Conservation (phyloP, 2,329 filamentous ascomycete genomes). For the Calonectria pseudoreteaudii region DNA sequence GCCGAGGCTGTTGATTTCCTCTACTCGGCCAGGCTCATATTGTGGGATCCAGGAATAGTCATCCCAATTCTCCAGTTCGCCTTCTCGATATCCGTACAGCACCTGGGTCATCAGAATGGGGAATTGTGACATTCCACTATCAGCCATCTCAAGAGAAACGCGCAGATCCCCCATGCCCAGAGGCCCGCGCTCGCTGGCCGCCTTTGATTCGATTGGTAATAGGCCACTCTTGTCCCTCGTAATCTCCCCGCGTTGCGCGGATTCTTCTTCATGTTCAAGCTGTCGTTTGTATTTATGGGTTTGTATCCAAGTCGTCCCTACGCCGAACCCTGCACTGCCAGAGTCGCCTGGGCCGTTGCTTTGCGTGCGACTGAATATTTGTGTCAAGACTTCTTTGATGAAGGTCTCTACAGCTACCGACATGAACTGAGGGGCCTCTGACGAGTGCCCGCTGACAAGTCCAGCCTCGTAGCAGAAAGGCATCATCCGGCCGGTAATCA, state of each 20-base stretch:
- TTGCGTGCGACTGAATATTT: conserved; percentile 72
- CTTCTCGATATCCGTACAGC: conserved; percentile 78
- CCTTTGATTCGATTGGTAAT: conserved; percentile 83
- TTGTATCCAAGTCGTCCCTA: conserved; percentile 78
- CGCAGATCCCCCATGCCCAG: conserved; percentile 83
- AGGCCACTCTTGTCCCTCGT: conserved; percentile 80
- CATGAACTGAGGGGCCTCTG: conserved; percentile 73
- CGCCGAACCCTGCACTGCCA: conserved; percentile 71
- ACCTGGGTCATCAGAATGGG: conserved; percentile 80
- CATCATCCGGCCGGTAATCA: conserved; percentile 74
- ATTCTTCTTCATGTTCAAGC: conserved; percentile 80
- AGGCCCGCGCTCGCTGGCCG: conserved; percentile 76
- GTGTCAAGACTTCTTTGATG: conserved; percentile 74
- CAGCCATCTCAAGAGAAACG: conserved; percentile 80
- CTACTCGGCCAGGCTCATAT: conserved; percentile 41
- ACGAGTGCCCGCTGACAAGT: conserved; percentile 67
- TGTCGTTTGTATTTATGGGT: conserved; percentile 83
- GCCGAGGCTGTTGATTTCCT: conserved; percentile 46
- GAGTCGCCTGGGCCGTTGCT: conserved; percentile 74
- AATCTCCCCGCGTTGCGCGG: conserved; percentile 78
- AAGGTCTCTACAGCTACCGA: conserved; percentile 75
- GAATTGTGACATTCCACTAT: conserved; percentile 81
- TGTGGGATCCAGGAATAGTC: conserved; percentile 68
- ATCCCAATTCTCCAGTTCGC: conserved; percentile 76
- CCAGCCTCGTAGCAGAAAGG: conserved; percentile 77